Base-by-base conservation (phyloP, 768 basidiomycete species). In the Russula olivacea region DNA sequence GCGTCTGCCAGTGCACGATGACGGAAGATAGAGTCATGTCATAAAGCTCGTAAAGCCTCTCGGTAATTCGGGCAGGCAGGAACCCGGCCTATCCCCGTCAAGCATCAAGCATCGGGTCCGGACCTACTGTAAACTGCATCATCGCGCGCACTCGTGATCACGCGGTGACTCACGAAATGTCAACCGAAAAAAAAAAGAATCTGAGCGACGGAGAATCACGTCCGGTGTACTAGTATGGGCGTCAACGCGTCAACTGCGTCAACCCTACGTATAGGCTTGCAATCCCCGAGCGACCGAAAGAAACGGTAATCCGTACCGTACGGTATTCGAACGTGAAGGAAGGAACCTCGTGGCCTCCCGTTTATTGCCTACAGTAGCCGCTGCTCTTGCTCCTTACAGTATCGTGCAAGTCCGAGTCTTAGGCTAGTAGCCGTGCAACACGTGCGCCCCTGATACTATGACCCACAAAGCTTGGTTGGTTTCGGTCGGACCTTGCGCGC, bases 401-500 rank as follows among this genome's bases (percentile, higher is more conserved):
- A 21, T 25, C 23, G 48, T 25, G 23, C 11, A 48, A 23, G 21
- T 25, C 48, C 15, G 38, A 40, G 15, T 40, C 38, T 40, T 17
- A 40, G 15, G 15, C 38, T 40, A 38, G 38, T 12, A 8, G 23
- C 48, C 48, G 48, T 49, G 14, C 15, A 12, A 25, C 48, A 47
- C n/a, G 21, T 47, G 21, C 14, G 38, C 15, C 38, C 14, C 38
- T 40, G 38, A 5, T 17, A 7, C 38, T 7, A 40, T 40, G 38
- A 17, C 38, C 15, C 5, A 40, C 38, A 40, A 8, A 11, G 45
- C 40, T 36, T 48, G 43, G 43, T 15, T 21, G 25, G 38, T 40
- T 23, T 48, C 56, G 43, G 62, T 48, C 62, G 62, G 58, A 63
- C 12, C 62, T 63, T 59, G 62, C n/a, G n/a, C n/a, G n/a, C 36